Evolutionary conservation across 2,329 filamentous ascomycete genomes (phyloP).

Genomic region (Aurifilum marmelostoma): DNA sequence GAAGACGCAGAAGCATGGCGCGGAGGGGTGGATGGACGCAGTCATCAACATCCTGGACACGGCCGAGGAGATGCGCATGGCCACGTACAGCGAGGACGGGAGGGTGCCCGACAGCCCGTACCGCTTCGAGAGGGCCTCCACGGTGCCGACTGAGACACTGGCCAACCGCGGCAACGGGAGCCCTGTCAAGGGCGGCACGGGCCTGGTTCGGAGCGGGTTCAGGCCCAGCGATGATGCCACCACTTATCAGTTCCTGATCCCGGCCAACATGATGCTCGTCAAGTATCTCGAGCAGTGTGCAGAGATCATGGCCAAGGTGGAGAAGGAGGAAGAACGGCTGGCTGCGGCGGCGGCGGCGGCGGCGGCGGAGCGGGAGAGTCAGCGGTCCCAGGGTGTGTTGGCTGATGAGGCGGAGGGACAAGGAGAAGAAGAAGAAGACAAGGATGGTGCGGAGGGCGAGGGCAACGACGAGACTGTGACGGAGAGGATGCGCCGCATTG

Average conservation of each 20-base stretch:
- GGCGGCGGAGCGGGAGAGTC: neutral
- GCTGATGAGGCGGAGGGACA: slow-evolving; percentile 5
- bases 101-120: slow-evolving; percentile 61
- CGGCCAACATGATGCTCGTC: slow-evolving; percentile 73
- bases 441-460: neutral
- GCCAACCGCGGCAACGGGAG: slow-evolving; percentile 70
- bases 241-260: slow-evolving; percentile 77
- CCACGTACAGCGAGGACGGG: slow-evolving; percentile 66
- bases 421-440: slow-evolving; percentile 1
- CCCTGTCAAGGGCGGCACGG: slow-evolving; percentile 69
- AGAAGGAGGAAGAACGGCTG: slow-evolving; percentile 39
- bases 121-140: slow-evolving; percentile 70
- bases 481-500: slow-evolving; percentile 53
- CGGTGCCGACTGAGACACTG: slow-evolving; percentile 72
- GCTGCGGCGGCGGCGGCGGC: slow-evolving; percentile 7
- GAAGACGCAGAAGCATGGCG: neutral
- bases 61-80: slow-evolving; percentile 64
- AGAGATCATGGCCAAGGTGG: slow-evolving; percentile 39
- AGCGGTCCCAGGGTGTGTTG: slow-evolving; percentile 15
- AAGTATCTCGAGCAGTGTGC: slow-evolving; percentile 52
- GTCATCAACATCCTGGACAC: slow-evolving; percentile 65
- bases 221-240: slow-evolving; percentile 79
- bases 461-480: slow-evolving; percentile 34
- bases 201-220: slow-evolving; percentile 76
- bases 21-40: slow-evolving; percentile 62